These are phyloP conservation scores for Phytopythium helicoides DNA, from an alignment of 352 stramenopile genomes.

Conservation along the genomic window DNA sequence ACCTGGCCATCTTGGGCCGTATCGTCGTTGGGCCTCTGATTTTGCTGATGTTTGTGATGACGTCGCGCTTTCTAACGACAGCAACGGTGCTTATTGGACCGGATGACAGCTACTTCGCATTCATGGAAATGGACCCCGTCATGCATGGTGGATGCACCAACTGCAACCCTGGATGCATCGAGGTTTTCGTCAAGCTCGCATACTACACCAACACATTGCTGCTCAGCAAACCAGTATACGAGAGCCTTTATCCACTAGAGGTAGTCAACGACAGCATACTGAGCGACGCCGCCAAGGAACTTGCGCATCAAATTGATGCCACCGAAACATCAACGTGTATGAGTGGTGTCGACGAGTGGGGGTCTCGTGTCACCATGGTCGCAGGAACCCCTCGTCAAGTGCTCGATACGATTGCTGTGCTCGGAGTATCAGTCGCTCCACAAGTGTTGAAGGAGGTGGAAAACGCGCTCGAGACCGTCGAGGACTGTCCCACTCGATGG, in stretches of 20 bases:
- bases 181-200: conserved; percentile 16
- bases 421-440: conserved; percentile 11
- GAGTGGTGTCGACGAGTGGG: conserved; percentile 21
- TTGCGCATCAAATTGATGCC: conserved; percentile 10
- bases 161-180: conserved; percentile 13
- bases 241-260: conserved; percentile 8
- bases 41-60: neutral
- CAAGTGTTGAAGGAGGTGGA: conserved; percentile 11
- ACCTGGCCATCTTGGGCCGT: neutral
- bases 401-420: conserved; percentile 6
- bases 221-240: conserved; percentile 10
- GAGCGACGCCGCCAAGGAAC: neutral
- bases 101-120: conserved; percentile 15
- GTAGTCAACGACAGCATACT: conserved; percentile 13
- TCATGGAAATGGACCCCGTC: conserved; percentile 11
- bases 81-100: conserved; percentile 13
- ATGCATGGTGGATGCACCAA: conserved; percentile 14
- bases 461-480: conserved; percentile 12
- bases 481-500: conserved; percentile 20
- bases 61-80: neutral
- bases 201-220: conserved; percentile 5
- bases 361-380: conserved; percentile 8
- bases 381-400: conserved; percentile 15
- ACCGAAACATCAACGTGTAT: conserved; percentile 9
- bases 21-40: neutral